Evolutionary conservation across 2,329 filamentous ascomycete species (phyloP), one percentile per base, ranked within the genome.

Genomic region (Phialophora expanda): DNA sequence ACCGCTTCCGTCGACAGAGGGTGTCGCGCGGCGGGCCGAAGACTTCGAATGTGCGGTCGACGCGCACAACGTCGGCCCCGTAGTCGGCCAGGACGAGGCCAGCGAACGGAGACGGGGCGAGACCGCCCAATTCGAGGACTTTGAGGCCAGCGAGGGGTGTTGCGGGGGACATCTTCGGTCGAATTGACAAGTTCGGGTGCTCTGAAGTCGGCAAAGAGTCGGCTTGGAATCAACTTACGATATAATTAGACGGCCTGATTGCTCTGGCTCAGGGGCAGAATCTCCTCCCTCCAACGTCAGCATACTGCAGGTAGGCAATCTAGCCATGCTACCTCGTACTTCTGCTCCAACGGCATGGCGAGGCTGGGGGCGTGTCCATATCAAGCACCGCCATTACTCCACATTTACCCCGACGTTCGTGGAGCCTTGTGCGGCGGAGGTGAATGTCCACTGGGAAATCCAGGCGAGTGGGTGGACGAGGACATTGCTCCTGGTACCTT

Each of bases 91-190:
- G 82, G 1, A 87, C 87, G 32, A 89, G 85, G 2, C 66, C 67
- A 9, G 67, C 67, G 48, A 69, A 69, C 4, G 64, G 64, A 22
- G 54, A 56, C 3, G 67, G 64, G 4, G 88, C 86, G n/a, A 90
- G 90, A 0, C 89, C 90, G 3, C 90, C 90, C 69, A 93, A 79
- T 74, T 93, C 90, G 4, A 93, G 82, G 5, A 93, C 89, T 69
- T 89, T 89, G 74, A 92, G 82, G 0, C 26, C n/a, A 3, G 6
- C 44, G 22, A 30, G 46, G 7, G 58, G 46, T 14, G 53, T 24
- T 55, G 53, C 6, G 6, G 5, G 12, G 22, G 48, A 26, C 53
- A 55, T 55, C 8, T 20, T 26, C 22, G 1, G 20, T 24, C 9
- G 48, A 20, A 2, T 26, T 4, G 5, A 24, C 17, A 4, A n/a